Base-by-base conservation (phyloP, 2,329 filamentous ascomycete genomes). In the Dendrostoma leiphaemia region DNA sequence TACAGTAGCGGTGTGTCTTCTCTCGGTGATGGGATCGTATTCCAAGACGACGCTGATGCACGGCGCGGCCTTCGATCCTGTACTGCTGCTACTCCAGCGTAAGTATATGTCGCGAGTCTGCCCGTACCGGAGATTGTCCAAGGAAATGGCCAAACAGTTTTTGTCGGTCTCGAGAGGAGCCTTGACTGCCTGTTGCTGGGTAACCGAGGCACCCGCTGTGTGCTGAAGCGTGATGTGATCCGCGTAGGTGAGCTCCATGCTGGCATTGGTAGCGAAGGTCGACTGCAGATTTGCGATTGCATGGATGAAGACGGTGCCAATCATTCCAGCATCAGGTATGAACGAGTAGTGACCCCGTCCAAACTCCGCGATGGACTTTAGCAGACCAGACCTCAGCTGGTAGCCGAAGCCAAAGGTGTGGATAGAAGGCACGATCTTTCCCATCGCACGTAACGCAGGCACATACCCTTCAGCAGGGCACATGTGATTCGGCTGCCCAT, bases 271-370 rank as follows among this genome's bases (percentile, higher is more conserved):
- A 2, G 81, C 81, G 57, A 76, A 84, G 0, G 82, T 85, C 2
- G 78, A 75, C 60, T 83, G 82, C 2, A 86, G 64, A 59, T 85
- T 84, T 17, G 83, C 82, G 2, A 85, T 74, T 2, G 83, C 80
- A 60, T 86, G 81, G 3, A 84, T 74, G 56, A 86, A 85, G 3
- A 83, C 80, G 3, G 83, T 85, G 3, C 79, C 72, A 56, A 86
- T 80, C 81, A 86, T 84, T 55, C 81, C 79, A 0, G 80, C 76
- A 51, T 86, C 82, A 0, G 82, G 79, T 17, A 86, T 85, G 59
- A 85, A 86, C 8, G 80, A 71, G 54, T 83, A 86, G 63, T 77
- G 82, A 1, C 83, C 83, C 3, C 75, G 70, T 0, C 79, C 76
- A 45, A 79, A 68, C 61, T 85, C 82, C 1, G 82, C 76, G 44